A percentile compares a stretch with the other conserved stretches of the same genome.
Conservation (phyloP, 1,139 yeast species). For the Hyphopichia burtonii region DNA sequence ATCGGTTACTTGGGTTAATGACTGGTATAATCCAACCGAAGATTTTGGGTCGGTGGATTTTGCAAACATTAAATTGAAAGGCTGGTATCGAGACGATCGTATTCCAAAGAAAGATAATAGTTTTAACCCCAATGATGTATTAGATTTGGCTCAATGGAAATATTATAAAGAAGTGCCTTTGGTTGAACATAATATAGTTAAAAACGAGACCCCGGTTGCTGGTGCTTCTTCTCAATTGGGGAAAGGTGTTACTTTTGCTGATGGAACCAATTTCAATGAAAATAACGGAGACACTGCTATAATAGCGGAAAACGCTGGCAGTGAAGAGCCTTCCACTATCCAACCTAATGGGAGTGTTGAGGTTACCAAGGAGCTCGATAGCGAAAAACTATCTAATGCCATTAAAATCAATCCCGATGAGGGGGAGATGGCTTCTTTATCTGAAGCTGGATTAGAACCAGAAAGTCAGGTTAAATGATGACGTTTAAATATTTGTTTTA, state of each 20-base stretch:
- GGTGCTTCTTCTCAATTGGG: neutral
- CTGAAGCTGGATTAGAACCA: constrained; percentile 1
- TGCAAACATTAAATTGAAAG: constrained; percentile 29
- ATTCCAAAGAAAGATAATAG: constrained; percentile 15
- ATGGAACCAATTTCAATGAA: neutral
- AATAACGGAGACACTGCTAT: neutral
- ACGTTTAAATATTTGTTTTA: too few relatives aligned
- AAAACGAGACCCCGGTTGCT: neutral
- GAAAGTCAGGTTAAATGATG: constrained; percentile 1
- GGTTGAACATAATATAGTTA: constrained; percentile 9
- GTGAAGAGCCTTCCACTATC: neutral
- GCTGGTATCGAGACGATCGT: constrained; percentile 37
- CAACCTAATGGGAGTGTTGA: constrained; percentile 2
- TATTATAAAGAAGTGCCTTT: constrained; percentile 21
- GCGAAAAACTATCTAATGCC: constrained; percentile 18
- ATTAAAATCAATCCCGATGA: constrained; percentile 20
- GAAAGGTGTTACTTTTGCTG: constrained; percentile 1
- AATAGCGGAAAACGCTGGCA: neutral
- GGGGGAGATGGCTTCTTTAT: constrained; percentile 15
- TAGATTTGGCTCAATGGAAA: constrained; percentile 31
- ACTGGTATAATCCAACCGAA: constrained; percentile 37
- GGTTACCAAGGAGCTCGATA: constrained; percentile 6
- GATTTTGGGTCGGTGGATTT: constrained; percentile 7
- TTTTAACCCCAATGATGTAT: constrained; percentile 22
- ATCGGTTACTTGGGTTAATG: constrained; percentile 32